These are phyloP conservation scores for Tolypocladium ovalisporum DNA, from an alignment of 2,329 filamentous ascomycete genomes.

Conservation along the genomic window DNA sequence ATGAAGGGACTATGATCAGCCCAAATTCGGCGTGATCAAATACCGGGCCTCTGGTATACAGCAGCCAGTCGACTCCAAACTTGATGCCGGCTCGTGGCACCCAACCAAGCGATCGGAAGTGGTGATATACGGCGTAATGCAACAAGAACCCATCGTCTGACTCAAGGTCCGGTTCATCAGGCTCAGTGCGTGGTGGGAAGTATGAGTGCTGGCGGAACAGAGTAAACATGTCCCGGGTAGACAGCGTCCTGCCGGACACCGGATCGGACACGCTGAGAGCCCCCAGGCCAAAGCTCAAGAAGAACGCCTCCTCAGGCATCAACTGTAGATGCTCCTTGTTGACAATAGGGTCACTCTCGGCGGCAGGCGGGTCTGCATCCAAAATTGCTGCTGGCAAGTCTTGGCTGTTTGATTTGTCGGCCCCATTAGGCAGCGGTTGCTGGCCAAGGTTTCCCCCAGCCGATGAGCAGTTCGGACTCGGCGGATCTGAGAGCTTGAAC, in stretches of 20 bases:
- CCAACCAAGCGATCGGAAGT: constrained; percentile 93
- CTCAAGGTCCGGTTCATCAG: constrained; percentile 32
- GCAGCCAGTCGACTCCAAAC: constrained; percentile 88
- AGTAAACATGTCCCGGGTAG: constrained; percentile 46
- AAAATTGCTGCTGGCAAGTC: neutral
- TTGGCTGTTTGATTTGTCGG: constrained; percentile 5
- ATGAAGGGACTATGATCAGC: constrained; percentile 73
- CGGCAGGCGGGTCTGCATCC: neutral
- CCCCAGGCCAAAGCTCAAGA: constrained; percentile 72
- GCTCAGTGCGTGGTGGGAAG: constrained; percentile 44
- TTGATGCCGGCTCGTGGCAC: constrained; percentile 87
- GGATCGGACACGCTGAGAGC: constrained; percentile 52
- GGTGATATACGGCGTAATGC: constrained; percentile 85
- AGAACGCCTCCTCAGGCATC: constrained; percentile 83
- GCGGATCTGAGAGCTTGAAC: constrained; percentile 41
- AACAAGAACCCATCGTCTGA: constrained; percentile 79
- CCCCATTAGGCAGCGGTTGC: constrained; percentile 7
- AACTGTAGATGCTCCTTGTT: constrained; percentile 82
- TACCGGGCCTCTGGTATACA: constrained; percentile 86
- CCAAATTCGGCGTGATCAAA: constrained; percentile 95
- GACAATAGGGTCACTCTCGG: constrained; percentile 14
- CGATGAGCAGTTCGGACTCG: constrained; percentile 28
- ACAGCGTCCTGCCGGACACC: constrained; percentile 30
- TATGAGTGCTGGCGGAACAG: constrained; percentile 61
- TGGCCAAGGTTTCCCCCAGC: constrained; percentile 10